Percentiles rank a stretch among this genome's conserved stretches.
phyloP scores from a whole-genome alignment of 441 rosid species.

The Pelargonium myrrhifolium region DNA sequence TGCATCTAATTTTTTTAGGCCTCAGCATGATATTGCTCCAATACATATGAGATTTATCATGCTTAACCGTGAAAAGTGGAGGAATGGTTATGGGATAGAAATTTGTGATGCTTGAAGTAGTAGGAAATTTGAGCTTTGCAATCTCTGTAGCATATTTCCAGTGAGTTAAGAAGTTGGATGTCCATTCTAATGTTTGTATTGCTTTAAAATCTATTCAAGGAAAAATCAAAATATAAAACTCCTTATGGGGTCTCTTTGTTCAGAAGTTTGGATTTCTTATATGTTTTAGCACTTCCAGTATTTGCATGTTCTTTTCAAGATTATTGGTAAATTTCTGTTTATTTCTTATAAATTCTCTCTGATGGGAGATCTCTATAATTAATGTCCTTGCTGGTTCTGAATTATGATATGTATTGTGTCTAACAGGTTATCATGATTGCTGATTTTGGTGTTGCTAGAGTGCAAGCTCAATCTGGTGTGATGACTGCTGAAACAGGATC shows the following conservation, averaged over 20 bases:
- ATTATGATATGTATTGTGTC: constrained; percentile 8
- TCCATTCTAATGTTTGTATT: background rate
- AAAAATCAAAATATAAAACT: no score
- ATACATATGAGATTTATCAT: no score
- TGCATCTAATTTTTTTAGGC: no score
- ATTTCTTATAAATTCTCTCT: constrained; percentile 6
- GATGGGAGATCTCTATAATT: constrained; percentile 4
- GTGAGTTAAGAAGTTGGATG: no score
- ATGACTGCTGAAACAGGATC: constrained; percentile 86
- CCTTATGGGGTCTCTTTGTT: no score
- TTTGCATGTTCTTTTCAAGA: background rate
- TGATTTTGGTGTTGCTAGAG: constrained; percentile 76
- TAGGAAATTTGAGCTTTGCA: no score
- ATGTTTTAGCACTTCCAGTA: background rate
- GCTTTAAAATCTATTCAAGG: background rate
- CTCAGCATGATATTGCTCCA: no score
- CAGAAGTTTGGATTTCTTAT: background rate
- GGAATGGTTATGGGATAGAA: no score
- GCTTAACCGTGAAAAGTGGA: no score
- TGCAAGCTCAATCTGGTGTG: constrained; percentile 50
- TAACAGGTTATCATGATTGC: constrained; percentile 59
- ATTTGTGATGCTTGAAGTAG: no score
- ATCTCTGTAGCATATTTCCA: no score
- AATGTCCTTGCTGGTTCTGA: constrained; percentile 7
- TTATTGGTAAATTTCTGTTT: background rate